Conservation (phyloP, 2,329 filamentous ascomycete genomes). For the Cephalotrichum gorgonifer region DNA sequence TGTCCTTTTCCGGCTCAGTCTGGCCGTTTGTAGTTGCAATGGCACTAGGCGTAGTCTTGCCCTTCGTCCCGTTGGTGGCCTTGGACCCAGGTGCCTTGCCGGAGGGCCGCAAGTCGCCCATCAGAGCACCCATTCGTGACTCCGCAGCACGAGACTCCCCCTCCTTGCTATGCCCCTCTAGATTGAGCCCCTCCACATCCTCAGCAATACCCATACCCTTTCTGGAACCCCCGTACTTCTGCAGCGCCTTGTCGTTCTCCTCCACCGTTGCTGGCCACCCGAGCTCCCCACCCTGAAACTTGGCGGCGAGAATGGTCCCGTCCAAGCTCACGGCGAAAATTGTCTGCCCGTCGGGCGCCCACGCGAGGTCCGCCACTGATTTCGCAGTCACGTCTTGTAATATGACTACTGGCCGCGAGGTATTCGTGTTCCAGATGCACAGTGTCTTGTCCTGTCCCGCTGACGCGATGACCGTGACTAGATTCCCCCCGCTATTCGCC, state of each 20-base stretch:
- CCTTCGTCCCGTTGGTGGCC: constrained; percentile 38
- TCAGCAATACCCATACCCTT: constrained; percentile 87
- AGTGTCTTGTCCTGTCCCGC: constrained; percentile 94
- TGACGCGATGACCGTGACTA: constrained; percentile 90
- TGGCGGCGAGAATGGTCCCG: constrained; percentile 70
- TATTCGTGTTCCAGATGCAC: constrained; percentile 96
- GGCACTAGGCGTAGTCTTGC: constrained; percentile 13
- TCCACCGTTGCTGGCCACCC: constrained; percentile 78
- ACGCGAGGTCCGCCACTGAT: constrained; percentile 86
- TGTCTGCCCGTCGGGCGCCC: constrained; percentile 84
- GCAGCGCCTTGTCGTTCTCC: constrained; percentile 86
- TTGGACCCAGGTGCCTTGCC: constrained; percentile 41
- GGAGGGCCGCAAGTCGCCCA: constrained; percentile 66
- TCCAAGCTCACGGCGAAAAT: constrained; percentile 83
- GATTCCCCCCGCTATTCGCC: constrained; percentile 32
- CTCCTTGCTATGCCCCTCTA: constrained; percentile 88
- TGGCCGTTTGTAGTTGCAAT: constrained; percentile 26
- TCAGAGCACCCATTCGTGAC: constrained; percentile 94
- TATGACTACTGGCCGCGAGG: constrained; percentile 80
- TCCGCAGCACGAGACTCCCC: constrained; percentile 84
- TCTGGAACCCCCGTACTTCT: constrained; percentile 82
- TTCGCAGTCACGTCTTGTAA: constrained; percentile 82
- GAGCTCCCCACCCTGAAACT: constrained; percentile 79
- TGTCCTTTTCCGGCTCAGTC: constrained; percentile 18
- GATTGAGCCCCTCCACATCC: constrained; percentile 74